Evolutionary conservation across 1,139 yeast genomes (phyloP), one percentile per base, ranked within the genome.

Genomic region (Candida neerlandica): DNA sequence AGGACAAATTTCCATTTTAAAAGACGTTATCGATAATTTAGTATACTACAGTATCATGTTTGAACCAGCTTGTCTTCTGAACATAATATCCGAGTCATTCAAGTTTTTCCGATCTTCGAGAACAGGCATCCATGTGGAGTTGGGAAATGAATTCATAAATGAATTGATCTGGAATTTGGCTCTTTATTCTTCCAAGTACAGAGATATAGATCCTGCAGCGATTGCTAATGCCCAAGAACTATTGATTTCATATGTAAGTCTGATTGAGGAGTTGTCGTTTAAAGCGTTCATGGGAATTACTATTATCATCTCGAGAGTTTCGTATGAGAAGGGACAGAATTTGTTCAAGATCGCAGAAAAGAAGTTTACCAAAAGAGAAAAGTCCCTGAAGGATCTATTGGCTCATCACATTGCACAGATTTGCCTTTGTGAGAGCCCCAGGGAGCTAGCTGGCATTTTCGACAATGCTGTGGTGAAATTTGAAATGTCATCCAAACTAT

Each of bases 241-340:
- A 2, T 48, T 73, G 30, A 68, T 73, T 11, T 58, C 59, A 29
- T 44, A 54, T 16, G 47, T 69, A 26, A 43, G 19, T 5, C 40
- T 18, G 30, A 14, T 29, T 30, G 46, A 26, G 5, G 54, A 56
- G 2, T 56, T 75, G 9, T 55, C 58, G 19, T 60, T 73, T n/a
- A 56, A 61, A 39, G 76, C 75, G 1, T 66, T 69, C 47, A 65
- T 75, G 70, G 81, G 79, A 0, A 64, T 76, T 1, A 70, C 69
- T 0, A 52, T 74, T 21, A 69, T 74, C 0, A 60, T 75, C 6
- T 56, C 62, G 4, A 45, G 55, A 21, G 58, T 65, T 5, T 68
- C 74, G 1, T 48, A 44, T 5, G 58, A 48, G 5, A 70, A 67
- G 44, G 72, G 75, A 1, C 44, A 51, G 18, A 58, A 56, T 26